phyloP scores from a whole-genome alignment of 768 basidiomycete genomes.

The Gloeopeniophorella convolvens region DNA sequence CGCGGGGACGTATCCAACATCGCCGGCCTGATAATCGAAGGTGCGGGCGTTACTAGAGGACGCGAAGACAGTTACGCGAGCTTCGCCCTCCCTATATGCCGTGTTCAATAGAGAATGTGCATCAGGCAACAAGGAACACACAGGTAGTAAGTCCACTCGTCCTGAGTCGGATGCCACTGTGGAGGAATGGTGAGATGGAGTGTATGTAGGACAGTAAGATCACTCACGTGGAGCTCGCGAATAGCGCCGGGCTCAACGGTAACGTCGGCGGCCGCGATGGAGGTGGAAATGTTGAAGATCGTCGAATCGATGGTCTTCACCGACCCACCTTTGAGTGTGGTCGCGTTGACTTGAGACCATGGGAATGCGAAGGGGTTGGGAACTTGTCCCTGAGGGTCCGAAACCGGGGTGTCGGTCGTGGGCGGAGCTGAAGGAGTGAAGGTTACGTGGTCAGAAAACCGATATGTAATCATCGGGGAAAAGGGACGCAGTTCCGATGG shows the following conservation, averaged over 20 bases:
- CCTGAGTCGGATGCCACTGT: slow-evolving; percentile 66
- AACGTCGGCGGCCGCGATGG: slow-evolving; percentile 51
- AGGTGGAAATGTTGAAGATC: slow-evolving; percentile 45
- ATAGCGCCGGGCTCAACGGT: slow-evolving; percentile 53
- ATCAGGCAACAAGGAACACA: slow-evolving; percentile 24
- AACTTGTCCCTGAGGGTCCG: slow-evolving; percentile 40
- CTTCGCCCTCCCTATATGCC: slow-evolving; percentile 40
- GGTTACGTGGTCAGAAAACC: background rate
- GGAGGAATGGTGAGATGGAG: background rate
- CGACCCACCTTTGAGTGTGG: slow-evolving; percentile 36
- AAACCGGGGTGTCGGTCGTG: slow-evolving; percentile 30
- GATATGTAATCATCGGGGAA: background rate
- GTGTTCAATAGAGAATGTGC: slow-evolving; percentile 5
- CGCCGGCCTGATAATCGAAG: slow-evolving; percentile 57
- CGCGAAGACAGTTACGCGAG: slow-evolving; percentile 52
- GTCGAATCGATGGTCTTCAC: slow-evolving; percentile 41
- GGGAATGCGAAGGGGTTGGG: slow-evolving; percentile 42
- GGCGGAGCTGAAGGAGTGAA: slow-evolving; percentile 22
- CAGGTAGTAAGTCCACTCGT: slow-evolving; percentile 59
- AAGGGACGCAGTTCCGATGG: too few species aligned
- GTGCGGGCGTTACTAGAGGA: slow-evolving; percentile 46
- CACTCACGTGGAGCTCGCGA: slow-evolving; percentile 51
- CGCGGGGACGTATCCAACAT: slow-evolving; percentile 56
- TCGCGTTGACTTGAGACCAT: slow-evolving; percentile 40
- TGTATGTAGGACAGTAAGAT: background rate